Evolutionary conservation across 257 asterid genomes (phyloP), one percentile per base, ranked within the genome.

Genomic region (Przewalskia tangutica): DNA sequence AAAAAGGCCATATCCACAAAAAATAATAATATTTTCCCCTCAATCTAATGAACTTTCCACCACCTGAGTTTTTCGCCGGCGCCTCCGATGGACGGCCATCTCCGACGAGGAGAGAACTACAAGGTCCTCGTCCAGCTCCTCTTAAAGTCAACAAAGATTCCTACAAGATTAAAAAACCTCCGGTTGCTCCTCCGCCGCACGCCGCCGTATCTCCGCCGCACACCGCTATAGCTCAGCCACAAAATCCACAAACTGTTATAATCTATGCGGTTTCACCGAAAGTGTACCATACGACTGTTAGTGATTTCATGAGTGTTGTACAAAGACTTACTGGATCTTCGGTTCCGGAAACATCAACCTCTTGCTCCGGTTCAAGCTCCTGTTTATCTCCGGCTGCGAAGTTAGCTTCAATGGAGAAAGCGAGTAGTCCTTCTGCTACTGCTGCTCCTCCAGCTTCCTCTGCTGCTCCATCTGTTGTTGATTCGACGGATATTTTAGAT

Each of bases 91-190:
- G 85, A 85, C 82, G 91, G 46, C 89, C 97, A 42, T 93, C 98
- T 3, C 97, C 98, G 11, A 84, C 81, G 20, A 81, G 89, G 51
- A 86, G 77, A 79, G 94, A 91, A 70, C 86, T 95, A 17, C 97
- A 86, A 81, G 99, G 99, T 77, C 98, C 99, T 23, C 97, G 99
- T 12, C 99, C 99, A 59, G 2, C 97, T 2, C 90, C 97, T 6
- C 97, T 95, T 44, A 91, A 86, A 88, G 97, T 95, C 88, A 94
- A 83, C 97, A 90, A 95, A 85, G 97, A 92, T 86, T 95, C 99
- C 65, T 80, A 84, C 92, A 94, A 91, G 87, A 95, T 94, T 91
- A 83, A 87, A 67, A 95, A 95, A 84, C 99, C 99, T 10, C 99
- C 99, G 1, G 82, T 93, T 0, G 88, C 90, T 14, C 97, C 96